A percentile compares a stretch with the other conserved stretches of the same genome.
Conservation (phyloP, 192 early-diverging fungal genomes). For the Backusella westeae region DNA sequence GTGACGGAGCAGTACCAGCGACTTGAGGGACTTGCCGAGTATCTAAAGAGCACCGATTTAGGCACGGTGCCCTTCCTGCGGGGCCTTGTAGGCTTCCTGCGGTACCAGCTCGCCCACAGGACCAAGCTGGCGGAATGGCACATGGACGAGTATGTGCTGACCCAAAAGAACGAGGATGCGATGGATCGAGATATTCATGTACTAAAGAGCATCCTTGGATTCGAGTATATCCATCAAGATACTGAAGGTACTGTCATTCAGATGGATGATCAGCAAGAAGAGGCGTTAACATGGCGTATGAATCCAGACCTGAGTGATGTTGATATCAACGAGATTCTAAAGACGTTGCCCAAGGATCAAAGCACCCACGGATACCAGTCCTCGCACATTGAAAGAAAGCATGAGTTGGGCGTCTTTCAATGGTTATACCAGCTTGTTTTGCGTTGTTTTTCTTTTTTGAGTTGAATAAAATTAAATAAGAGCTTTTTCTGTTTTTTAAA, state of each 20-base stretch:
- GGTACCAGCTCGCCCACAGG: neutral
- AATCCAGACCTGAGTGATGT: neutral
- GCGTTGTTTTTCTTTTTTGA: neutral
- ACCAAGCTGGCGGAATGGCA: slow-evolving; percentile 10
- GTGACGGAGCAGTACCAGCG: neutral
- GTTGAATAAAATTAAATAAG: neutral
- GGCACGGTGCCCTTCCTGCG: slow-evolving; percentile 16
- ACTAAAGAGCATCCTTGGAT: slow-evolving; percentile 3
- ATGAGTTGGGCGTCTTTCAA: neutral
- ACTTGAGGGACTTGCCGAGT: neutral
- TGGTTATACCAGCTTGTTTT: neutral
- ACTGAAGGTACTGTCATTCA: neutral
- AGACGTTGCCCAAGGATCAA: neutral
- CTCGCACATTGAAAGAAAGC: neutral
- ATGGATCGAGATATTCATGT: slow-evolving; percentile 6
- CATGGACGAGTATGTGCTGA: slow-evolving; percentile 10
- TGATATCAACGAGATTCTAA: neutral
- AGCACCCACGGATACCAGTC: neutral
- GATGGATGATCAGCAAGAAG: neutral
- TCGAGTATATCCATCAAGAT: neutral
- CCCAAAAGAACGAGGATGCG: slow-evolving; percentile 18
- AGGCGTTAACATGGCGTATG: slow-evolving; percentile 12
- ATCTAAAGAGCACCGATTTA: neutral
- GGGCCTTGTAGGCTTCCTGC: slow-evolving; percentile 3
- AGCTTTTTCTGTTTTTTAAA: neutral